Percentiles rank a stretch among this genome's conserved stretches.
Evolutionary conservation across 768 basidiomycete genomes (phyloP).

Genomic region (Xerocomus brunneocitrinus): DNA sequence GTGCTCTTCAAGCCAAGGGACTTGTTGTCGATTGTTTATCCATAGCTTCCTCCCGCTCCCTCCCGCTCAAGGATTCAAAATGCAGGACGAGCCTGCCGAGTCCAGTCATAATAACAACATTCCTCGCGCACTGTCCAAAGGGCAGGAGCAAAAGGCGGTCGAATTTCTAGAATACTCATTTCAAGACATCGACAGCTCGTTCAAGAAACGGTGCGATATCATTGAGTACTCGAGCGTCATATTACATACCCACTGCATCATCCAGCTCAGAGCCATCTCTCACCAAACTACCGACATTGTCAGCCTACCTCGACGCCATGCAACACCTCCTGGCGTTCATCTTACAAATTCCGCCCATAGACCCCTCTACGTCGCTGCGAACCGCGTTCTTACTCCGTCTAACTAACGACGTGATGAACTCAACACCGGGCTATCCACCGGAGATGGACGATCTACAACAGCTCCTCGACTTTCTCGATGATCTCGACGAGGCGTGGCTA

Average conservation of each 20-base stretch:
- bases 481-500: conserved; percentile 73
- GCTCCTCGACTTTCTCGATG: conserved; percentile 63
- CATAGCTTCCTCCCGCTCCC: background rate
- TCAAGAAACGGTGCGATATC: conserved; percentile 67
- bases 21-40: background rate
- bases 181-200: conserved; percentile 60
- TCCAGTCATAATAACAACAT: background rate
- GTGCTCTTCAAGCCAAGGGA: background rate
- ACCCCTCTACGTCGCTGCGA: conserved; percentile 64
- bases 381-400: conserved; percentile 65
- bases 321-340: conserved; percentile 56
- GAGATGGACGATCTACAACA: conserved; percentile 41
- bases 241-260: background rate
- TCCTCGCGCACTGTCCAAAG: conserved; percentile 38
- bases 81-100: background rate
- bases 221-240: background rate
- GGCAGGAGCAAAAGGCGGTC: conserved; percentile 61
- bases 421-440: conserved; percentile 58
- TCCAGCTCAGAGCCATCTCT: conserved; percentile 32
- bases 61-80: background rate
- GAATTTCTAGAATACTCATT: conserved; percentile 64
- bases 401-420: conserved; percentile 59
- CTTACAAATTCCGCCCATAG: conserved; percentile 70
- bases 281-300: conserved; percentile 53
- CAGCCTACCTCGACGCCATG: conserved; percentile 54